Evolutionary conservation across 129 eudicot species (phyloP), one percentile per base, ranked within the genome.

Genomic region (Oenanthe sinensis): DNA sequence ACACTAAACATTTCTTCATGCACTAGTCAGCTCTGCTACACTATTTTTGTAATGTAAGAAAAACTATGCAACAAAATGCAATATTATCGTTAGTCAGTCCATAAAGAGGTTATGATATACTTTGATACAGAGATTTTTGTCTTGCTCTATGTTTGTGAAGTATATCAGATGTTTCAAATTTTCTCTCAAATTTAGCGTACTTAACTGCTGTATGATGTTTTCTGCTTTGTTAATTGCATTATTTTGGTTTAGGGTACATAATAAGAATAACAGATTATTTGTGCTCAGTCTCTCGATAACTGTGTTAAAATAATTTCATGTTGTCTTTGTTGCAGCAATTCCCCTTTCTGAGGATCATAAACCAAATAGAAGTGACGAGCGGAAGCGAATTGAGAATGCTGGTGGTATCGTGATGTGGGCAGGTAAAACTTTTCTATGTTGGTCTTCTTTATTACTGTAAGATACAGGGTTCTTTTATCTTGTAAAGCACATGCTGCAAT

Each of bases 391-490:
- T 26, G 98, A 93, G 84, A 86, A 78, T 86, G 98, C 98, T 84
- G 98, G 98, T 76, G 98, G 98, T 76, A 88, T 93, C 78, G 98
- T 93, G 46, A 91, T 91, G 92, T 89, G 97, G 96, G 98, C 98
- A 77, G 98, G 97, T 88, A 69, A 86, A 81, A 15, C 2, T 60
- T 19, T 55, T 55, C 33, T n/a, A 60, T 60, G 68, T 9, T 60
- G 68, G 36, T 60, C 16, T 60, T n/a, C 36, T 60, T 60, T 1
- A 10, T 10, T 24, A n/a, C 36, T 11, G 8, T 20, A n/a, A 60
- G 14, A 9, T 3, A 24, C 33, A 60, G 24, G 24, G 68, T 60
- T n/a, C 68, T 12, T 60, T 60, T 24, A 24, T 60, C 68, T 60
- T 20, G 36, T 60, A 24, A 60, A 10, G 28, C 26, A 6, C 33